Conservation (phyloP, 2,329 filamentous ascomycete genomes). For the Venturiaceae sp. region DNA sequence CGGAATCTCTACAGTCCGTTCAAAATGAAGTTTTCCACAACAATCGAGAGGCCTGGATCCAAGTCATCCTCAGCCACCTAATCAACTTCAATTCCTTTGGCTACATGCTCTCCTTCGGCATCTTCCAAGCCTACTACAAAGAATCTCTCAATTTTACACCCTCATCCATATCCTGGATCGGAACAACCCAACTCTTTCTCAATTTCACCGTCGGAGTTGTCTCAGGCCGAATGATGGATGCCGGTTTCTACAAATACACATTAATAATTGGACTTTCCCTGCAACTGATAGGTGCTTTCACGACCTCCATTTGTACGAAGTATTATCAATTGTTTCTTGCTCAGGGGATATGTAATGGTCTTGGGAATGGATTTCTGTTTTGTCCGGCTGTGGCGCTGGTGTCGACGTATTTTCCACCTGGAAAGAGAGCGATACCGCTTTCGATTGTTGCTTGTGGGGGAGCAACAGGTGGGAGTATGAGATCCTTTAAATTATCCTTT, state of each 20-base stretch:
- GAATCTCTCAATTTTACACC: neutral
- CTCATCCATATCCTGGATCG: slow-evolving; percentile 35
- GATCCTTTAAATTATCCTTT: neutral
- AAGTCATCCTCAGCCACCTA: slow-evolving; percentile 21
- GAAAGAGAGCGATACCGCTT: slow-evolving; percentile 26
- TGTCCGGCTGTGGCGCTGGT: slow-evolving; percentile 31
- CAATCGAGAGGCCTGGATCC: slow-evolving; percentile 15
- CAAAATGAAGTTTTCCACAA: neutral
- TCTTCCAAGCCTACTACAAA: slow-evolving; percentile 8
- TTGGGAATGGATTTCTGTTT: slow-evolving; percentile 36
- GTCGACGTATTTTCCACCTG: slow-evolving; percentile 29
- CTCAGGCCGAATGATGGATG: slow-evolving; percentile 39
- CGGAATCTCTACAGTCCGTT: neutral
- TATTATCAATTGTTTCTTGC: slow-evolving; percentile 21
- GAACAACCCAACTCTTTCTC: slow-evolving; percentile 37
- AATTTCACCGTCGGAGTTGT: slow-evolving; percentile 36
- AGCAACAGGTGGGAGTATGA: slow-evolving; percentile 26
- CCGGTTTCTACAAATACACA: slow-evolving; percentile 33
- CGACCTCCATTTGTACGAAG: slow-evolving; percentile 9
- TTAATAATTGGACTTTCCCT: slow-evolving; percentile 16
- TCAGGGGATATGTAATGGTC: slow-evolving; percentile 40
- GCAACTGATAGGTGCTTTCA: slow-evolving; percentile 4
- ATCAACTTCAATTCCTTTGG: slow-evolving; percentile 27
- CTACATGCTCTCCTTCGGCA: slow-evolving; percentile 18
- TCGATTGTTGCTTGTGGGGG: slow-evolving; percentile 31